Evolutionary conservation across 225 moss, liverwort and hornwort genomes (phyloP).

Genomic region (Thuidium tamariscinum): DNA sequence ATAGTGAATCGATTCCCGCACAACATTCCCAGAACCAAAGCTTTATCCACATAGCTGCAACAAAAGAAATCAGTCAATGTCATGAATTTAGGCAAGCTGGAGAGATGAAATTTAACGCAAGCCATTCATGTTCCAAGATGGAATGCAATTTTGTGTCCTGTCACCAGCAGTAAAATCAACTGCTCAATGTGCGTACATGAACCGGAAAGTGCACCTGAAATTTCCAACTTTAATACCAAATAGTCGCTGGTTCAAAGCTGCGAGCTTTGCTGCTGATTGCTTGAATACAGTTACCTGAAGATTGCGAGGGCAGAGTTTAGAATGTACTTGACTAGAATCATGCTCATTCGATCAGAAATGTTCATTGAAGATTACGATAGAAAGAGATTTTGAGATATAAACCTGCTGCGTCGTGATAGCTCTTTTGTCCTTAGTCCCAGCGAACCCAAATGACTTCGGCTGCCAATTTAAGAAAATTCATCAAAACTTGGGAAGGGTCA

Average conservation of each 20-base stretch:
- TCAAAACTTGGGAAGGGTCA: not conserved
- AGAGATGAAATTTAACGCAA: not conserved
- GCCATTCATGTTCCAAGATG: not conserved
- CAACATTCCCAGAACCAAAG: slow-evolving; percentile 79
- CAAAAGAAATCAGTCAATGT: not conserved
- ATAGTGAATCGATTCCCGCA: slow-evolving; percentile 76
- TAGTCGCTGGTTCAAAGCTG: slow-evolving; percentile 70
- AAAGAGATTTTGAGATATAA: not conserved
- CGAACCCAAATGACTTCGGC: slow-evolving; percentile 92
- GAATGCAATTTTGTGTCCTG: not conserved
- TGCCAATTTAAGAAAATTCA: slow-evolving; percentile 25
- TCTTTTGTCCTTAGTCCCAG: slow-evolving; percentile 97
- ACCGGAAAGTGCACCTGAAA: slow-evolving; percentile 49
- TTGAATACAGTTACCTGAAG: slow-evolving; percentile 92
- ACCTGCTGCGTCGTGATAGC: slow-evolving; percentile 97
- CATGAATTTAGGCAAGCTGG: not conserved
- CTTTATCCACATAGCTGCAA: slow-evolving; percentile 77
- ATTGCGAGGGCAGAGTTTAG: not conserved
- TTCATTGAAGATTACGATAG: not conserved
- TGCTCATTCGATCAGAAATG: not conserved
- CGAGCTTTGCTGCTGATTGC: slow-evolving; percentile 72
- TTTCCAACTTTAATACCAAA: slow-evolving; percentile 90
- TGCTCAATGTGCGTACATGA: not conserved
- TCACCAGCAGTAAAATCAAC: not conserved
- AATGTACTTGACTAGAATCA: not conserved